phyloP scores from a whole-genome alignment of 1,284 basidiomycete species.

The Omphalotus olearius region DNA sequence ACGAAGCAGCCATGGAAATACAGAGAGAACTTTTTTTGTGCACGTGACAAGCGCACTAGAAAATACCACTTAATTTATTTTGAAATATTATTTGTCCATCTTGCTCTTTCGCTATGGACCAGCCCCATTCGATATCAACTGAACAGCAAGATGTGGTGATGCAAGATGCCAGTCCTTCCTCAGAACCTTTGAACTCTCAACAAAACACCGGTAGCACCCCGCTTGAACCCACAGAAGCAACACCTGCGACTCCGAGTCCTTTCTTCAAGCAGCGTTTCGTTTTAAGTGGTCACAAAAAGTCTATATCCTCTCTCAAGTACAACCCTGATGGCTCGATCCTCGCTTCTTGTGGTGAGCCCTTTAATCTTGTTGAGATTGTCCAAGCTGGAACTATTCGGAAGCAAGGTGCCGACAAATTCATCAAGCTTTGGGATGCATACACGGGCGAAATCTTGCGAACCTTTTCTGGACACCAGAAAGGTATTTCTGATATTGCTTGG shows the following conservation, averaged over 20 bases:
- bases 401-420: conserved; percentile 73
- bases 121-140: not conserved
- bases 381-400: conserved; percentile 26
- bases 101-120: not conserved
- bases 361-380: too few relatives aligned
- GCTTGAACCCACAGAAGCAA: not conserved
- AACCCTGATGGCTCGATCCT: conserved; percentile 71
- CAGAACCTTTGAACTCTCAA: not conserved
- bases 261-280: conserved; percentile 43
- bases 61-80: not conserved
- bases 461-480: conserved; percentile 68
- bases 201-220: not conserved
- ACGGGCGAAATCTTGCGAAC: conserved; percentile 72
- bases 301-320: conserved; percentile 76
- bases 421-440: conserved; percentile 75
- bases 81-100: too few relatives aligned
- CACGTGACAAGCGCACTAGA: not conserved
- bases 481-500: conserved; percentile 88
- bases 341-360: conserved; percentile 67
- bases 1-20: conserved; percentile 45
- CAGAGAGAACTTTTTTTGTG: conserved; percentile 4
- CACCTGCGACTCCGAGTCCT: conserved; percentile 16
- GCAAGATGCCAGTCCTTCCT: conserved; percentile 1
- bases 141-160: conserved; percentile 4
- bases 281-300: conserved; percentile 69